Evolutionary conservation across 2,329 filamentous ascomycete species (phyloP), one percentile per base, ranked within the genome.

Genomic region (Ophiostoma sp.): DNA sequence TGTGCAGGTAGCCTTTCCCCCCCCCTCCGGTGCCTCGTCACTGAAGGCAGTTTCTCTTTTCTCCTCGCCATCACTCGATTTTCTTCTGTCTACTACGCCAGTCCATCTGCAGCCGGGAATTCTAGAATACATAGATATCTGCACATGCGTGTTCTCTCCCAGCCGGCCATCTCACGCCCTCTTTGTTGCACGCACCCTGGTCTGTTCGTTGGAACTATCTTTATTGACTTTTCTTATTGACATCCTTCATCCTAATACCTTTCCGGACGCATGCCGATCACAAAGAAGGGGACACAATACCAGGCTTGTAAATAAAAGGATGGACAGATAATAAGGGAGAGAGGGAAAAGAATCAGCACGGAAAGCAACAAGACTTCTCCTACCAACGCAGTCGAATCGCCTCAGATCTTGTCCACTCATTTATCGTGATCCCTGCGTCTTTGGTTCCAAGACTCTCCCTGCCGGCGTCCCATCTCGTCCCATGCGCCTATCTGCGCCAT

Each of bases 251-350:
- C 64, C 47, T 49, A 16, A 38, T 40, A 60, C 66, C 18, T 65
- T 68, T 68, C 66, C 66, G 66, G 66, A 65, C 52, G 60, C 66
- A 55, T 63, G 58, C 27, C 60, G 64, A 52, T 44, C n/a, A 68
- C 66, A 65, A 68, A 68, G 40, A 66, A 66, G 4, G 60, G 45
- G 41, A 47, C 60, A 36, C 27, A 5, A 52, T 58, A n/a, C 11
- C 38, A 9, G 14, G 27, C 7, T 36, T 6, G 38, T 16, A 5
- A 60, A 60, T 60, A 60, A 16, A 38, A 60, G 9, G n/a, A 60
- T 12, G 36, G 27, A 52, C 16, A 60, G 18, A 55, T 9, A 6
- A 27, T 27, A 4, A 36, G n/a, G 7, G 60, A 40, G 12, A 67
- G 27, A 38, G 55, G 12, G 7, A 38, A 18, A 6, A 27, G 55